phyloP scores from a whole-genome alignment of 208 protist species.

The Leishmania braziliensis region DNA sequence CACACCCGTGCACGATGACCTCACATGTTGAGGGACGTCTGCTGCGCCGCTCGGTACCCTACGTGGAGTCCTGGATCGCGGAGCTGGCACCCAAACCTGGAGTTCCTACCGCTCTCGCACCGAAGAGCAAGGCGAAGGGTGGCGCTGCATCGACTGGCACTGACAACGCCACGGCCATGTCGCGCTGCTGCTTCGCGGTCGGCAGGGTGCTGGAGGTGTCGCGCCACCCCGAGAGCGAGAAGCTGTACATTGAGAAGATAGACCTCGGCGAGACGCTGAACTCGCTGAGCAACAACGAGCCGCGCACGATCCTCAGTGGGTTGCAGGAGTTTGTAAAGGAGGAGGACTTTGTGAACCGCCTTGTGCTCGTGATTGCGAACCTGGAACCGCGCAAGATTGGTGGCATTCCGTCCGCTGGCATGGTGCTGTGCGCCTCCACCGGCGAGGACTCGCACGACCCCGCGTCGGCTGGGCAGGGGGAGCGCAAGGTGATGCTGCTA shows the following conservation, averaged over 20 bases:
- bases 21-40: conserved; percentile 74
- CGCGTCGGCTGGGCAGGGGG: conserved; percentile 39
- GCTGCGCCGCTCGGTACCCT: conserved; percentile 73
- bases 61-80: conserved; percentile 77
- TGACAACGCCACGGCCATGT: conserved; percentile 69
- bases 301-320: conserved; percentile 92
- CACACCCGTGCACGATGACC: conserved; percentile 25
- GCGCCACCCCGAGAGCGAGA: conserved; percentile 87
- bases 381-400: conserved; percentile 93
- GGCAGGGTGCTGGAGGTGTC: conserved; percentile 89
- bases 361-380: conserved; percentile 93
- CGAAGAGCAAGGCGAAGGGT: conserved; percentile 26
- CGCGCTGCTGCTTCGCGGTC: conserved; percentile 82
- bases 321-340: conserved; percentile 85
- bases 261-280: conserved; percentile 90
- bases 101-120: conserved; percentile 9
- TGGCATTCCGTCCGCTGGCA: conserved; percentile 89
- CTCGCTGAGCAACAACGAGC: conserved; percentile 52
- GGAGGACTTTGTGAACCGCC: conserved; percentile 81
- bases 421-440: conserved; percentile 92
- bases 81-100: conserved; percentile 48
- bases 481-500: conserved; percentile 79
- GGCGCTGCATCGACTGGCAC: conserved; percentile 18
- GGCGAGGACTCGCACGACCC: conserved; percentile 54
- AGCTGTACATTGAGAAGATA: conserved; percentile 94